Percentiles rank a stretch among this genome's conserved stretches.
Evolutionary conservation across 441 rosid genomes (phyloP).

Genomic region (Isatis lusitanica): DNA sequence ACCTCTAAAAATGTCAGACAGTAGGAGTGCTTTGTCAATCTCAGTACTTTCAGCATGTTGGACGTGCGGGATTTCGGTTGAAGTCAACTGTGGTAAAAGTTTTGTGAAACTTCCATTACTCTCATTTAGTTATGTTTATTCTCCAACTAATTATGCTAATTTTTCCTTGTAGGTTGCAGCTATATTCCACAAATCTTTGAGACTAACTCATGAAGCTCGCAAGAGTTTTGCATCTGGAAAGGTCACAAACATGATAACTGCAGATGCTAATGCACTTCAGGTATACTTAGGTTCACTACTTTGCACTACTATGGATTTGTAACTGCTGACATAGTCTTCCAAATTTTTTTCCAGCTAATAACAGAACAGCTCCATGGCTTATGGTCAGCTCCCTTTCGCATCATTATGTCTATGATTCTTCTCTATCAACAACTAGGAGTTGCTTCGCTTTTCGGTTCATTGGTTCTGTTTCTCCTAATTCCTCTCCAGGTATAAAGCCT

Average conservation of each 20-base stretch:
- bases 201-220: slow-evolving; percentile 81
- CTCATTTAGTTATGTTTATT: slow-evolving; percentile 11
- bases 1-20: slow-evolving; percentile 44
- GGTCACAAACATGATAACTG: slow-evolving; percentile 92
- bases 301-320: slow-evolving; percentile 1
- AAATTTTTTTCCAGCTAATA: slow-evolving; percentile 55
- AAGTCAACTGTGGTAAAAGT: slow-evolving; percentile 84
- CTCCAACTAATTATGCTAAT: slow-evolving; percentile 24
- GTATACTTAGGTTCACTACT: slow-evolving; percentile 38
- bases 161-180: slow-evolving; percentile 69
- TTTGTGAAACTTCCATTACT: background rate
- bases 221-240: slow-evolving; percentile 86
- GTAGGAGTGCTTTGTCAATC: slow-evolving; percentile 80
- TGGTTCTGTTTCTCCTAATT: slow-evolving; percentile 70
- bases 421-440: slow-evolving; percentile 90
- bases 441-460: slow-evolving; percentile 75
- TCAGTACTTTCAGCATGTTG: slow-evolving; percentile 77
- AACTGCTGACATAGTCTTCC: slow-evolving; percentile 16
- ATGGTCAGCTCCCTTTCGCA: slow-evolving; percentile 97
- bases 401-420: slow-evolving; percentile 70
- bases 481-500: slow-evolving; percentile 67
- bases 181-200: slow-evolving; percentile 75
- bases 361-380: slow-evolving; percentile 76
- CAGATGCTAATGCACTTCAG: slow-evolving; percentile 88
- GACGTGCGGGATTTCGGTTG: slow-evolving; percentile 82